Base-by-base conservation (phyloP, 2,329 filamentous ascomycete species). In the Cordyceps pruinosa region DNA sequence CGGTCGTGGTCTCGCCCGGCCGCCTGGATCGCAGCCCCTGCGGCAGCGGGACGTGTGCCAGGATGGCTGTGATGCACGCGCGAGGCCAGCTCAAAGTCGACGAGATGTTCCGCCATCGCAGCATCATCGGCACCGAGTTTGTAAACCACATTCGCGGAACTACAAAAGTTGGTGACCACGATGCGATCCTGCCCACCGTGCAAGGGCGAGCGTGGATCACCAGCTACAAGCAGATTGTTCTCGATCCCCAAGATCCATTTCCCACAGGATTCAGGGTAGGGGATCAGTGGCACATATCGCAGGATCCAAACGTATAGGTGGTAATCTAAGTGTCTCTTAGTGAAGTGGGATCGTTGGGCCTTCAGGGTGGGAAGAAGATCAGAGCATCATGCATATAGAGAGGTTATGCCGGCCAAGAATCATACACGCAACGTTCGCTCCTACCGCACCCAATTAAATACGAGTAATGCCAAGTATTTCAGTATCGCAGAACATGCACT, bases 201-300 rank as follows among this genome's bases (percentile, higher is more conserved):
- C 72, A 74, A 49, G 75, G 76, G 0, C 64, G 73, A 21, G 75
- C 69, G 2, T 78, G 76, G 75, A 73, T 78, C 47, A 76, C 74
- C 0, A 68, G 73, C 25, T 73, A 70, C 59, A 75, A 75, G 60
- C 70, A 76, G 53, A 65, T 73, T 3, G 66, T 75, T n/a, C 60
- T 78, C 12, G 74, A 77, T 57, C 68, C 72, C 2, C 67, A 67
- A 0, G 75, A 77, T 62, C 75, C 75, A 0, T 77, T 75, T 58
- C 75, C 73, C 6, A 52, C 56, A 7, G 57, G 57, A 26, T 58
- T 58, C 5, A 41, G 50, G 19, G 57, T 58, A n/a, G 57, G 49
- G 3, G 49, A 58, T 32, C 50, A 54, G 44, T 58, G 50, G 50
- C 56, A 58, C 30, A 21, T 54, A 28, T 45, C 57, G 3, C 45